phyloP scores from a whole-genome alignment of 1,139 yeast species.

The Maudiozyma humilis region DNA sequence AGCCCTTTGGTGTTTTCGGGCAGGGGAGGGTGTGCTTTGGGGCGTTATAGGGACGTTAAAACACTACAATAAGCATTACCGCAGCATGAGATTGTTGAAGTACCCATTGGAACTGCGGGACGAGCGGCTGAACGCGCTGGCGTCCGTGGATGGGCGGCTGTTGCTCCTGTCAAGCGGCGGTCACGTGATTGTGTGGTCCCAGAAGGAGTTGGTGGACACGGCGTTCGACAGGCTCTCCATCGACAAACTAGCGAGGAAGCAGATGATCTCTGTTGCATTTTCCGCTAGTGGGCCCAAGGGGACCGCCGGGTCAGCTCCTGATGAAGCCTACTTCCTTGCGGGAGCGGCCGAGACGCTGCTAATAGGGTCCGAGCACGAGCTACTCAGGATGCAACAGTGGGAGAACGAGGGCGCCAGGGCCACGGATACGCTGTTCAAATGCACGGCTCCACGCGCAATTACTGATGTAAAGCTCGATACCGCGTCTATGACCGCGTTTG shows the following conservation, averaged over 20 bases:
- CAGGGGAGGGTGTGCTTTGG: too few species aligned
- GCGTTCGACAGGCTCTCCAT: slow-evolving; percentile 25
- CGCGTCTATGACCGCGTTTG: slow-evolving; percentile 15
- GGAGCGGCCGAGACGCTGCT: slow-evolving; percentile 15
- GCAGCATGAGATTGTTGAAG: slow-evolving; percentile 32
- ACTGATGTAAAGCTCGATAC: slow-evolving; percentile 27
- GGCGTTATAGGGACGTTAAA: too few species aligned
- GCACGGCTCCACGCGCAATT: slow-evolving; percentile 19
- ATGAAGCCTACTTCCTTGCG: slow-evolving; percentile 11
- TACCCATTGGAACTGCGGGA: slow-evolving; percentile 23
- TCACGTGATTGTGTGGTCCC: slow-evolving; percentile 40
- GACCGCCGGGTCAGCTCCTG: not conserved
- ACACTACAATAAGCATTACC: not conserved
- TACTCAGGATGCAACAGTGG: slow-evolving; percentile 16
- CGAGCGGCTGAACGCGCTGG: slow-evolving; percentile 20
- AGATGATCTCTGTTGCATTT: slow-evolving; percentile 11
- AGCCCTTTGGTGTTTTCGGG: too few species aligned
- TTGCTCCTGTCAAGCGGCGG: slow-evolving; percentile 19
- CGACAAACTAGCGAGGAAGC: slow-evolving; percentile 12
- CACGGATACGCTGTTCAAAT: slow-evolving; percentile 9
- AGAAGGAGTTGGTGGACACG: slow-evolving; percentile 25
- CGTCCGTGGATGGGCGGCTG: slow-evolving; percentile 16
- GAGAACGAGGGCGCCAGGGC: slow-evolving; percentile 4
- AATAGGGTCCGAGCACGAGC: slow-evolving; percentile 22
- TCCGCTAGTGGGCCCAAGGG: slow-evolving; percentile 1